Conservation (phyloP, 768 basidiomycete species). For the Rhodotorula sphaerocarpa region DNA sequence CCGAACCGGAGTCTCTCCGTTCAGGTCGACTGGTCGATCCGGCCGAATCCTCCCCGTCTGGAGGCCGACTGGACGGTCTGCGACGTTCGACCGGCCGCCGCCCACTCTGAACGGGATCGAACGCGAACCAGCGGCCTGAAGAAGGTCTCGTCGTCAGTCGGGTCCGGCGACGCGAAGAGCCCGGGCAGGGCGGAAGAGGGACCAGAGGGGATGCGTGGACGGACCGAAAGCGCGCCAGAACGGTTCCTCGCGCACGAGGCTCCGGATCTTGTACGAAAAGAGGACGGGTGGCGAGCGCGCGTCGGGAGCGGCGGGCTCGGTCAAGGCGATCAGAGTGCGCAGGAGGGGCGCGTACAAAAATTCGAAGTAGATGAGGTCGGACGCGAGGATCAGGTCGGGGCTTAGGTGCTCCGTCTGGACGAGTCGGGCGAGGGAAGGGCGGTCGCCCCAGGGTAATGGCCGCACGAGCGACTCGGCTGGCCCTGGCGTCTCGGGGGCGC, state of each 20-base stretch:
- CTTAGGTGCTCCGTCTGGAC: conserved; percentile 46
- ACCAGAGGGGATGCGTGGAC: conserved; percentile 56
- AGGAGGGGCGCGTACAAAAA: conserved; percentile 69
- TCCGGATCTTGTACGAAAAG: conserved; percentile 56
- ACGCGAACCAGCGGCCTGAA: conserved; percentile 47
- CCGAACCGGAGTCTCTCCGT: not conserved
- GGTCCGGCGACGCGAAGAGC: not conserved
- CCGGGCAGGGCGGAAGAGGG: conserved; percentile 48
- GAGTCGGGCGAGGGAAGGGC: conserved; percentile 44
- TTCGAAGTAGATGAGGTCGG: conserved; percentile 71
- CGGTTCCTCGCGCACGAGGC: conserved; percentile 59
- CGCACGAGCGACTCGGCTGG: conserved; percentile 44
- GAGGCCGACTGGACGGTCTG: too few species aligned
- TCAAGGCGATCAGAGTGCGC: conserved; percentile 63
- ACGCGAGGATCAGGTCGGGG: conserved; percentile 18
- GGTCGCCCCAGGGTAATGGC: conserved; percentile 65
- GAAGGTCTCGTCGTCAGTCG: conserved; percentile 30
- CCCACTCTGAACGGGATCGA: conserved; percentile 39
- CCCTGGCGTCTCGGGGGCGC: not conserved
- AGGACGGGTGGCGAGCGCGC: conserved; percentile 10
- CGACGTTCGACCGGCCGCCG: too few species aligned
- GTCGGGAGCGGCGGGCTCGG: conserved; percentile 47
- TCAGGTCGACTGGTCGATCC: not conserved
- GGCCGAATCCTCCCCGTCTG: too few species aligned
- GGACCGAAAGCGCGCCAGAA: conserved; percentile 76